Conservation (phyloP, 306 rosid genomes). For the Lithocarpus polystachyus region DNA sequence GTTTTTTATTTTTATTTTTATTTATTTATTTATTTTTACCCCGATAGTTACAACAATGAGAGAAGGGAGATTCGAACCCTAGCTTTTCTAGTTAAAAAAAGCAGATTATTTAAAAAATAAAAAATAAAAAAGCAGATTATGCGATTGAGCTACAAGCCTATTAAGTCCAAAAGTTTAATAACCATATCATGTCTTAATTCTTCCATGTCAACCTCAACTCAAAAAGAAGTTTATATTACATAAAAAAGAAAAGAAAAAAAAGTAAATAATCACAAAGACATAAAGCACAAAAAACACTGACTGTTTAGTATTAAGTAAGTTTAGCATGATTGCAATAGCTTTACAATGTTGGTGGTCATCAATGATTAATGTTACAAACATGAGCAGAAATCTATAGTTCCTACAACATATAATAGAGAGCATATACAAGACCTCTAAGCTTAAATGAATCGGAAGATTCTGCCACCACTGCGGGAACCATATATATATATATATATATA, state of each 20-base stretch:
- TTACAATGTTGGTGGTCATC: neutral
- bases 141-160: neutral
- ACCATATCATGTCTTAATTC: neutral
- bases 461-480: constrained; percentile 57
- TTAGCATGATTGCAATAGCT: neutral
- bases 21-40: too few relatives aligned
- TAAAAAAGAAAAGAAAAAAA: neutral
- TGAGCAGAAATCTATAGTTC: neutral
- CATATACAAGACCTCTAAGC: constrained; percentile 60
- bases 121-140: too few relatives aligned
- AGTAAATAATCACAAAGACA: neutral
- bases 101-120: too few relatives aligned
- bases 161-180: constrained; percentile 8
- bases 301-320: neutral
- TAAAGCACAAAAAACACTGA: neutral
- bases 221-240: too few relatives aligned
- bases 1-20: neutral
- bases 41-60: too few relatives aligned
- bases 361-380: neutral
- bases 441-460: constrained; percentile 64
- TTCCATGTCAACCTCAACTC: too few relatives aligned
- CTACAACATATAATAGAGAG: neutral
- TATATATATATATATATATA: constrained; percentile 4
- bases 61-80: too few relatives aligned
- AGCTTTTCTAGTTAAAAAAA: too few relatives aligned